Evolutionary conservation across 495 filamentous ascomycete genomes (phyloP).

Genomic region (Daldinia concentrica): DNA sequence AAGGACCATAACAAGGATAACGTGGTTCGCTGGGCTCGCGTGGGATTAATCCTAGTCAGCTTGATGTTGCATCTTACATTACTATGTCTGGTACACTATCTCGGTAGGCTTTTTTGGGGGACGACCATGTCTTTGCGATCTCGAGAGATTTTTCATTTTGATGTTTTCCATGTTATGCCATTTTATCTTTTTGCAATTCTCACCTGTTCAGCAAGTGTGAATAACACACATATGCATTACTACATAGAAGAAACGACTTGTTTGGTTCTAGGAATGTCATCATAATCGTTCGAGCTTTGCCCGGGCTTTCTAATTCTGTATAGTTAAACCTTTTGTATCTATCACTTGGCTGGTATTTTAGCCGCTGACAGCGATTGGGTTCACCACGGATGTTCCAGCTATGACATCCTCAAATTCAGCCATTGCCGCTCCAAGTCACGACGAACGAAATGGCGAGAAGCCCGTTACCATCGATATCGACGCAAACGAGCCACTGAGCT

Average conservation of each 20-base stretch:
- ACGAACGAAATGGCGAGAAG: constrained; percentile 20
- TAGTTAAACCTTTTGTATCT: constrained; percentile 2
- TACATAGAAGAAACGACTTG: background rate
- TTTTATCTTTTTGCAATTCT: background rate
- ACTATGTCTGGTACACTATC: constrained; percentile 15
- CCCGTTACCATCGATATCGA: constrained; percentile 18
- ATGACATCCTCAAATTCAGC: constrained; percentile 28
- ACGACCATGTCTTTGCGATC: constrained; percentile 14
- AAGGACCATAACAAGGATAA: constrained; percentile 32
- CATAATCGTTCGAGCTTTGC: constrained; percentile 9
- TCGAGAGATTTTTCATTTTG: constrained; percentile 10
- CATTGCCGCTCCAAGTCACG: background rate
- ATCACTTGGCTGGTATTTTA: background rate
- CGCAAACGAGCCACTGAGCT: constrained; percentile 35
- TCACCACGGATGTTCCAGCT: background rate
- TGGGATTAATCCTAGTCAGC: constrained; percentile 40
- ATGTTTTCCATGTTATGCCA: background rate
- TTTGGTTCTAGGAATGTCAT: constrained; percentile 11
- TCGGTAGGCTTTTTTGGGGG: constrained; percentile 10
- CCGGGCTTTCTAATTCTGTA: constrained; percentile 6
- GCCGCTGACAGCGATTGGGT: constrained; percentile 7
- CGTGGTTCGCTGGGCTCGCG: constrained; percentile 33
- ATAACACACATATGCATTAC: constrained; percentile 11
- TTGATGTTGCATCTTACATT: constrained; percentile 37
- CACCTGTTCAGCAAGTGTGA: background rate